Percentiles rank a stretch among this genome's conserved stretches.
Evolutionary conservation across 129 eudicot species (phyloP).

Genomic region (Pulicaria dysenterica): DNA sequence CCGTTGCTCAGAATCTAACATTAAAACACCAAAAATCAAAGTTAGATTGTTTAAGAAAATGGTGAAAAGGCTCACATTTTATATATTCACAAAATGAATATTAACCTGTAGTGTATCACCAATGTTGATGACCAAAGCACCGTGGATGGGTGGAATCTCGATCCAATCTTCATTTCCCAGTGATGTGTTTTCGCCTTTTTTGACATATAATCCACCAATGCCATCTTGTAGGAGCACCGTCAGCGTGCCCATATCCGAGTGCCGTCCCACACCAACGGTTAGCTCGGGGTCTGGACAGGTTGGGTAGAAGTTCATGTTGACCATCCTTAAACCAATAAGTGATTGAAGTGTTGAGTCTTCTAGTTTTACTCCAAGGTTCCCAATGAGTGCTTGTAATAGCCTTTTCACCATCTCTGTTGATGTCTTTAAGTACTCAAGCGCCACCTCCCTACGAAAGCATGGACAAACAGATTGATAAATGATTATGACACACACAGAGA

Average conservation of each 20-base stretch:
- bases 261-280: constrained; percentile 53
- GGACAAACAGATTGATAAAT: not conserved
- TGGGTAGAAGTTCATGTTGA: constrained; percentile 52
- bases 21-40: not conserved
- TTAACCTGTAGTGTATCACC: constrained; percentile 51
- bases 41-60: not conserved
- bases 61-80: too few relatives aligned
- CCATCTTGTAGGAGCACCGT: constrained; percentile 57
- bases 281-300: constrained; percentile 54
- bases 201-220: constrained; percentile 52
- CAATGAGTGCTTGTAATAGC: constrained; percentile 34
- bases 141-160: constrained; percentile 49
- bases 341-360: constrained; percentile 33
- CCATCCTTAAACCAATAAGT: constrained; percentile 37
- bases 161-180: constrained; percentile 37
- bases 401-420: constrained; percentile 44
- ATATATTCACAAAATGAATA: not conserved
- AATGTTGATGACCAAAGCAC: constrained; percentile 55
- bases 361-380: constrained; percentile 35
- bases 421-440: constrained; percentile 38
- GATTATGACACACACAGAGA: not conserved
- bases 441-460: constrained; percentile 38
- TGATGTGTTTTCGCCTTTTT: constrained; percentile 11
- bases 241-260: constrained; percentile 50
- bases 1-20: constrained; percentile 50